A percentile compares a stretch with the other conserved stretches of the same genome.
Evolutionary conservation across 768 basidiomycete genomes (phyloP).

Genomic region (Obba rivulosa): DNA sequence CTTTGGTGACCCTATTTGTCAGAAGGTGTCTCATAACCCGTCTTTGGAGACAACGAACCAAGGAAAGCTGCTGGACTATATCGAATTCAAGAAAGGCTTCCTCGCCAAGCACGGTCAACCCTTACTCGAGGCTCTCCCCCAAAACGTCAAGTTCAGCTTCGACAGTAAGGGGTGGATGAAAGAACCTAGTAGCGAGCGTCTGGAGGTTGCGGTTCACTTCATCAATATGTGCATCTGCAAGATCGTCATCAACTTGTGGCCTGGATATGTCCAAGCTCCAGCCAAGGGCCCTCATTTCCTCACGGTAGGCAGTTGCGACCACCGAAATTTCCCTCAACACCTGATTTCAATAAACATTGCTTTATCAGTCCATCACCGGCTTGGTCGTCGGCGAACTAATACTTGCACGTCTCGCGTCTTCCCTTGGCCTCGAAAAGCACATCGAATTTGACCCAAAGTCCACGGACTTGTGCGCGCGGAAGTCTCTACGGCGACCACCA

Average conservation of each 20-base stretch:
- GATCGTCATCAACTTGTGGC: conserved; percentile 17
- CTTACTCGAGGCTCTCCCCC: background rate
- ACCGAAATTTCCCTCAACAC: background rate
- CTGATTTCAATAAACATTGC: background rate
- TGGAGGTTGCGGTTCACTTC: conserved; percentile 25
- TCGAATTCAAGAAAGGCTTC: conserved; percentile 3
- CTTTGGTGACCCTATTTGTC: background rate
- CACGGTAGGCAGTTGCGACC: conserved; percentile 6
- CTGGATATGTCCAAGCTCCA: conserved; percentile 18
- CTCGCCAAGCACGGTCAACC: conserved; percentile 9
- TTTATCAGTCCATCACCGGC: conserved; percentile 10
- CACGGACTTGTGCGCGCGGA: background rate
- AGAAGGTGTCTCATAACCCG: background rate
- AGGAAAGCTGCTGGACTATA: conserved; percentile 11
- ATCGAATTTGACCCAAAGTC: background rate
- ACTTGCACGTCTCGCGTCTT: conserved; percentile 17
- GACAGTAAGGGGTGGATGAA: conserved; percentile 1
- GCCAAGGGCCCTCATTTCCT: conserved; percentile 14
- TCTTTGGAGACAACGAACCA: background rate
- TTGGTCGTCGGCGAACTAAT: conserved; percentile 17
- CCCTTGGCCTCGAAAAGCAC: conserved; percentile 11
- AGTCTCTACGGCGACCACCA: too few species aligned
- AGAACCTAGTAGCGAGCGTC: conserved; percentile 12
- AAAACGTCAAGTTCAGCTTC: background rate
- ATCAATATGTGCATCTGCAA: conserved; percentile 28